Evolutionary conservation across 1,284 basidiomycete genomes (phyloP).

Genomic region (Singerocomus inundabilis): DNA sequence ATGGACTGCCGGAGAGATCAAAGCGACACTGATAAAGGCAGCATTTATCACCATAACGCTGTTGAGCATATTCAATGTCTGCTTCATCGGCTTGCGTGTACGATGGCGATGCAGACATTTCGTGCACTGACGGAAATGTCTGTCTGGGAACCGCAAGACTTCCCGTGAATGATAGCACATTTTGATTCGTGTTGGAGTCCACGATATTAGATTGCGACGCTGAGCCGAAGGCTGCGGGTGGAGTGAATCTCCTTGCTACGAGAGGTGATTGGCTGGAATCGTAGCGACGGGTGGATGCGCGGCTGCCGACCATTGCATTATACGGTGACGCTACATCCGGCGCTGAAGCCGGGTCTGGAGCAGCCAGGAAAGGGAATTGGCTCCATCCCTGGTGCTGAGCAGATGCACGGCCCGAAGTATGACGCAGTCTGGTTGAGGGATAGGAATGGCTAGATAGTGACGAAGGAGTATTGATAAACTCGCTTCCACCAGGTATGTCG

Average conservation of each 20-base stretch:
- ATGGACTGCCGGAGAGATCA: conserved; percentile 23
- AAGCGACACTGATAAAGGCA: conserved; percentile 31
- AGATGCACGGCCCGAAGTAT: conserved; percentile 10
- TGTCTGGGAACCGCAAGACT: background rate
- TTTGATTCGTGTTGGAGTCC: conserved; percentile 1
- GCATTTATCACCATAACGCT: conserved; percentile 14
- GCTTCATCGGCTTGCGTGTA: conserved; percentile 12
- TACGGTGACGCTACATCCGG: background rate
- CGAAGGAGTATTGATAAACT: conserved; percentile 2
- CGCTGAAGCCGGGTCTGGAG: background rate
- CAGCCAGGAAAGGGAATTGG: background rate
- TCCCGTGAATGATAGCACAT: background rate
- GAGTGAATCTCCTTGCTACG: background rate
- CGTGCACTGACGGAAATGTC: background rate
- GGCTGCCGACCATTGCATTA: background rate
- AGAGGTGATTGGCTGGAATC: conserved; percentile 1
- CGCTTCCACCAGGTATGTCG: conserved; percentile 1
- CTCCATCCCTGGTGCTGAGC: conserved; percentile 6
- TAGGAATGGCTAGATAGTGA: conserved; percentile 15
- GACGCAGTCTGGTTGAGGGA: conserved; percentile 15
- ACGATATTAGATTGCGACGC: conserved; percentile 3
- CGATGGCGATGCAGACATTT: background rate
- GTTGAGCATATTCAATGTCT: conserved; percentile 22
- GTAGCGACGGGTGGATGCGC: background rate
- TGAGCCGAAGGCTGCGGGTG: background rate